These are phyloP conservation scores for Cavenderia fasciculata DNA, from an alignment of 78 protist species.

Conservation along the genomic window DNA sequence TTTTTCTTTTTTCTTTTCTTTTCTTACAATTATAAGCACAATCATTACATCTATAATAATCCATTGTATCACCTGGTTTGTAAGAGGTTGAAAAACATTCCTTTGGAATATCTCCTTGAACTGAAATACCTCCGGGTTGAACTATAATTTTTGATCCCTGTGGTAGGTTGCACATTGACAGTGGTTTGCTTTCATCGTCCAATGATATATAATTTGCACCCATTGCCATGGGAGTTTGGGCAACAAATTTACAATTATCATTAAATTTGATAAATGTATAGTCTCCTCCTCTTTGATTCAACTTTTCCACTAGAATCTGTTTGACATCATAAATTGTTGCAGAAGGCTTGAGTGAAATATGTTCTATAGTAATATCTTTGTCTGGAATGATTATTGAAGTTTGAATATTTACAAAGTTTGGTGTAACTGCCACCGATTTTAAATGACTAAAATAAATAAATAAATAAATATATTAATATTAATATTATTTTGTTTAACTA, in stretches of 20 bases:
- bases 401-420: conserved; percentile 19
- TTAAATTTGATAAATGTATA: conserved; percentile 26
- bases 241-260: conserved; percentile 3
- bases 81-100: conserved; percentile 26
- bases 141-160: conserved; percentile 58
- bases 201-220: neutral
- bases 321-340: conserved; percentile 20
- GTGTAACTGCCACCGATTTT: conserved; percentile 28
- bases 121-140: neutral
- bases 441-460: neutral
- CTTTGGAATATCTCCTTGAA: conserved; percentile 33
- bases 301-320: neutral
- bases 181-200: conserved; percentile 24
- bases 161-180: conserved; percentile 37
- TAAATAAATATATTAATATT: neutral
- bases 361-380: conserved; percentile 28
- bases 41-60: conserved; percentile 39
- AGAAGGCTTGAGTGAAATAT: conserved; percentile 48
- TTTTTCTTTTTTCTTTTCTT: neutral
- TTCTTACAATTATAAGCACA: conserved; percentile 24
- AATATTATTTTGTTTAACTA: neutral
- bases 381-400: conserved; percentile 12
- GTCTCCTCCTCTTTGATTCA: conserved; percentile 32
- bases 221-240: conserved; percentile 1
- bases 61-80: conserved; percentile 33